A percentile compares a stretch with the other conserved stretches of the same genome.
These are phyloP conservation scores for Lentithecium fluviatile DNA, from an alignment of 495 filamentous ascomycete genomes.

Conservation along the genomic window DNA sequence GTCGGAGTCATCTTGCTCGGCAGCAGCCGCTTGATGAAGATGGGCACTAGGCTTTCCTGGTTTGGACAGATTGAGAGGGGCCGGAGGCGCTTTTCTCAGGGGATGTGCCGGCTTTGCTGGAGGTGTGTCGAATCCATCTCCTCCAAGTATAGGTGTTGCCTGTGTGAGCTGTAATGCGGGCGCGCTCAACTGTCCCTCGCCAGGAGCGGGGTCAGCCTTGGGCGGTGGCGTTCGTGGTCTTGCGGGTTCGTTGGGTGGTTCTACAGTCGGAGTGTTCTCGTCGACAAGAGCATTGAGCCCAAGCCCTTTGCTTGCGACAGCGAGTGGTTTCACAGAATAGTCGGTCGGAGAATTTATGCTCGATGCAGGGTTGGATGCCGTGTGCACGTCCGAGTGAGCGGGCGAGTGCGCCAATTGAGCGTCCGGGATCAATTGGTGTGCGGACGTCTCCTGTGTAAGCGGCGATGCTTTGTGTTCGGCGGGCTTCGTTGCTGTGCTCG, in stretches of 20 bases:
- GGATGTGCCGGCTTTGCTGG: constrained; percentile 30
- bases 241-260: background rate
- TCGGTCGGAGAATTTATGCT: constrained; percentile 28
- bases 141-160: constrained; percentile 37
- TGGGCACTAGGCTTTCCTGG: constrained; percentile 44
- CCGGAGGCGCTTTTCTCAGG: constrained; percentile 72
- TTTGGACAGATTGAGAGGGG: constrained; percentile 71
- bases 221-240: background rate
- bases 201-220: background rate
- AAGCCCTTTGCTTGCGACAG: constrained; percentile 13
- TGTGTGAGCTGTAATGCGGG: constrained; percentile 37
- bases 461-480: constrained; percentile 31
- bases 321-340: constrained; percentile 29
- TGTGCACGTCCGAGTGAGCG: constrained; percentile 24
- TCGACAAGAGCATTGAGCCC: constrained; percentile 26
- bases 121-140: constrained; percentile 31
- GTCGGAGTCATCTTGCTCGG: constrained; percentile 72
- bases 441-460: constrained; percentile 23
- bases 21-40: constrained; percentile 50
- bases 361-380: constrained; percentile 27
- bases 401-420: constrained; percentile 26
- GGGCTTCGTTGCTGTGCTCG: constrained; percentile 3
- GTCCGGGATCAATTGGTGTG: constrained; percentile 18
- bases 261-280: constrained; percentile 10
- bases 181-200: constrained; percentile 6